phyloP scores from a whole-genome alignment of 371 early-diverging fungal genomes.

The Rhizopus sp. region DNA sequence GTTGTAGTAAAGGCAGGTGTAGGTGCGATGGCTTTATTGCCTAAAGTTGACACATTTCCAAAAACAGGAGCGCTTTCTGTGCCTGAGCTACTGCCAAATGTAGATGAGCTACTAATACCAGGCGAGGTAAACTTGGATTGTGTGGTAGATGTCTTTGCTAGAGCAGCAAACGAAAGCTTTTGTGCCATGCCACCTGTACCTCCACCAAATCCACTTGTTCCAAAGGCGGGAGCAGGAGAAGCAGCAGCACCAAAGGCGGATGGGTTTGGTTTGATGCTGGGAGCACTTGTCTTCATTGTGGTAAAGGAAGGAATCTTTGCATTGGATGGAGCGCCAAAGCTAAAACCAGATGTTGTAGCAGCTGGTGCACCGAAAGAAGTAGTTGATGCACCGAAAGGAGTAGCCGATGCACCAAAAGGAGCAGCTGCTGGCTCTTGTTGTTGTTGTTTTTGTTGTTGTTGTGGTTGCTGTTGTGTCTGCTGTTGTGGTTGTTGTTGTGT shows the following conservation, averaged over 20 bases:
- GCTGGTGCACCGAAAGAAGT: slow-evolving; percentile 14
- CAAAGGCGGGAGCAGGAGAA: slow-evolving; percentile 19
- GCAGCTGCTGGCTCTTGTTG: slow-evolving; percentile 3
- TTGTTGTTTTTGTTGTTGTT: too few species aligned
- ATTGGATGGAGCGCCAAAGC: slow-evolving; percentile 14
- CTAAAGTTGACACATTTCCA: neutral
- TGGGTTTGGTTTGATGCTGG: slow-evolving; percentile 5
- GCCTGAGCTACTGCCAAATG: slow-evolving; percentile 1
- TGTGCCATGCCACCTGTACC: slow-evolving; percentile 3
- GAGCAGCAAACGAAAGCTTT: slow-evolving; percentile 12
- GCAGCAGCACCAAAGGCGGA: slow-evolving; percentile 10
- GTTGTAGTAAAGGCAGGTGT: neutral
- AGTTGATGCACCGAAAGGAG: neutral
- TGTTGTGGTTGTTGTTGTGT: too few species aligned
- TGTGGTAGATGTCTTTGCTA: neutral
- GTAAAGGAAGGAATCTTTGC: slow-evolving; percentile 2
- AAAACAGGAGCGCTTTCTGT: neutral
- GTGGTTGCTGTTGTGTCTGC: too few species aligned
- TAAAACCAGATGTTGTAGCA: neutral
- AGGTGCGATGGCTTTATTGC: neutral
- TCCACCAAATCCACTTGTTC: slow-evolving; percentile 11
- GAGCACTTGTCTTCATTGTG: neutral
- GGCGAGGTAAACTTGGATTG: slow-evolving; percentile 2
- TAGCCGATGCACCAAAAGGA: slow-evolving; percentile 9
- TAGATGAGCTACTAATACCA: slow-evolving; percentile 22